Evolutionary conservation across 164 flowering plant genomes (phyloP).

Genomic region (Chimonanthus praecox): DNA sequence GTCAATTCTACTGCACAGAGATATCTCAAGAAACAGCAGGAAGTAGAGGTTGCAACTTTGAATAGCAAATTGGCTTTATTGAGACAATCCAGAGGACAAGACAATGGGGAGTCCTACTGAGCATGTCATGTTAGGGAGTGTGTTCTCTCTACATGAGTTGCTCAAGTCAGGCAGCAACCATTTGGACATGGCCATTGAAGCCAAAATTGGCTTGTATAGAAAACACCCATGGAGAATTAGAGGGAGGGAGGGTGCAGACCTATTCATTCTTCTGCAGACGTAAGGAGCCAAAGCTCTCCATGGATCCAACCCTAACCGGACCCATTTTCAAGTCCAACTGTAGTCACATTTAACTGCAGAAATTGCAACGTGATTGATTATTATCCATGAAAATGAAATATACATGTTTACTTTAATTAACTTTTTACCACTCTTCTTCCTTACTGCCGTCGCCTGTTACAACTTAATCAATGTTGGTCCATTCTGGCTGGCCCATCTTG

Average conservation of each 20-base stretch:
- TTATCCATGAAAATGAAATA: neutral
- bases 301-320: too few species aligned
- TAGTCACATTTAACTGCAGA: neutral
- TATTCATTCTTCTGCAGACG: conserved; percentile 1
- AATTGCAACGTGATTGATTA: neutral
- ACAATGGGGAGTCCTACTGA: neutral
- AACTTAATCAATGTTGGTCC: neutral
- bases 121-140: neutral
- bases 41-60: conserved; percentile 43
- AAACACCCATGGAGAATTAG: neutral
- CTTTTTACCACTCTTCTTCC: neutral
- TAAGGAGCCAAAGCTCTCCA: neutral
- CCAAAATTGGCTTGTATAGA: neutral
- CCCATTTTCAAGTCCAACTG: neutral
- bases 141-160: too few species aligned
- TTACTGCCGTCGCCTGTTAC: neutral
- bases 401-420: neutral
- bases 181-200: neutral
- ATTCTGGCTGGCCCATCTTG: neutral
- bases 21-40: conserved; percentile 69
- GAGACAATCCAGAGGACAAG: neutral
- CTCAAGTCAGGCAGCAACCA: too few species aligned
- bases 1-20: conserved; percentile 77
- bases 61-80: neutral
- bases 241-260: neutral